phyloP scores from a whole-genome alignment of 305 asterid species.

The Fraxinus baroniana region DNA sequence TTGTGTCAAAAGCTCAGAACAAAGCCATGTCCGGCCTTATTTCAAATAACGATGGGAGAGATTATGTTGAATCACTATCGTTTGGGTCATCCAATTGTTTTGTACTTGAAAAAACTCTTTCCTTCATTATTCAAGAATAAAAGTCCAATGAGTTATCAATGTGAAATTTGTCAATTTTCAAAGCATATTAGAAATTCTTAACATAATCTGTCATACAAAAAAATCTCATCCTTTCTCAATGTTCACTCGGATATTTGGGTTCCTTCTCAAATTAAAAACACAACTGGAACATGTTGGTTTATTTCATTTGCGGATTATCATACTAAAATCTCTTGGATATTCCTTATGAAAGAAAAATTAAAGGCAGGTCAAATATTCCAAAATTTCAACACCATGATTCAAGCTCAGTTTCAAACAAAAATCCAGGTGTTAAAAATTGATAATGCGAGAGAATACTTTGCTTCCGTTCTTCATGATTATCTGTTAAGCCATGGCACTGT shows the following conservation, averaged over 20 bases:
- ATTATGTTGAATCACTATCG: not conserved
- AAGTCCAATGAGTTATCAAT: not conserved
- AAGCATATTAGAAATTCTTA: not conserved
- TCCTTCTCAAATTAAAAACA: not conserved
- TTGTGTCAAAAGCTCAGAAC: too few species aligned
- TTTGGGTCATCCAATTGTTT: not conserved
- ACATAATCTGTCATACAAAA: not conserved
- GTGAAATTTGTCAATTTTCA: constrained; percentile 13
- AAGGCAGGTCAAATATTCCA: not conserved
- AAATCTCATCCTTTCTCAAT: not conserved
- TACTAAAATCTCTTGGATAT: not conserved
- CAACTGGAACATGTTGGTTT: not conserved
- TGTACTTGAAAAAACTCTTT: constrained; percentile 5
- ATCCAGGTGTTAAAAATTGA: not conserved
- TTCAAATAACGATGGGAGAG: not conserved
- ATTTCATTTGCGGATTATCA: not conserved
- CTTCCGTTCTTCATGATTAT: not conserved
- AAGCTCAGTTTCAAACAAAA: not conserved
- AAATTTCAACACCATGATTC: not conserved
- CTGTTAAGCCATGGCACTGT: not conserved
- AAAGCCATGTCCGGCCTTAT: not conserved
- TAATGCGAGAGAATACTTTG: not conserved
- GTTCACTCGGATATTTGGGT: not conserved
- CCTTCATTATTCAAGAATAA: not conserved
- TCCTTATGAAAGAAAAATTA: not conserved